Base-by-base conservation (phyloP, 192 early-diverging fungal species). In the Dimargaris cristalligena region DNA sequence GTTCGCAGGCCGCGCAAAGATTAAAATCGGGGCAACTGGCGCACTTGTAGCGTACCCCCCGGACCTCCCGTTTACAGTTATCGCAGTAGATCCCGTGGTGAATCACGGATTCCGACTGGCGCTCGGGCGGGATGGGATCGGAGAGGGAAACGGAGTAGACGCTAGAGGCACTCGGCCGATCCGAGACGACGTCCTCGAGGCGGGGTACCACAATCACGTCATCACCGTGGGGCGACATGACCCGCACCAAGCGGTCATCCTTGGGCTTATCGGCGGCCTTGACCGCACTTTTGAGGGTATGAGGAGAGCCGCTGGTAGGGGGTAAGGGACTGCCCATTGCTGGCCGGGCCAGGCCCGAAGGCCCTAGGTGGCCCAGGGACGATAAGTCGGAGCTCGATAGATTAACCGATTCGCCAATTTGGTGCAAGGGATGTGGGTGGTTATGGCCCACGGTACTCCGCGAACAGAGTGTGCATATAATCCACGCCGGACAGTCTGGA, bases 21-120 rank as follows among this genome's bases (percentile, higher is more conserved):
- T 96, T 93, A 62, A 80, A 89, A 50, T 92, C 90, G 38, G 85
- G 76, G 61, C 94, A 98, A 58, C 94, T 92, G 34, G 87, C 85
- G 64, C 94, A 98, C 64, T 90, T 92, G 78, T 85, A 96, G 2
- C 94, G 82, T 23, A 82, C 67, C 11, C 94, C 94, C 23, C 90
- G 81, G 58, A 98, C 85, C 2, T 83, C 76, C 29, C 79, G 77
- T 25, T 78, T 76, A 64, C 94, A 98, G 67, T 85, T 82, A 70
- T 91, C 89, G 71, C 94, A 98, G 30, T 86, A 84, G n/a, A 91
- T 87, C 13, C 89, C 88, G 33, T 88, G 78, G 61, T 83, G 81
- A 30, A 87, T 69, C 30, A 71, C 74, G 38, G 38, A 41, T 10
- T 6, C 38, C 16, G 6, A 6, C n/a, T n/a, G n/a, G n/a, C n/a